Base-by-base conservation (phyloP, 176 grass and related monocot genomes). In the Zizania latifolia region DNA sequence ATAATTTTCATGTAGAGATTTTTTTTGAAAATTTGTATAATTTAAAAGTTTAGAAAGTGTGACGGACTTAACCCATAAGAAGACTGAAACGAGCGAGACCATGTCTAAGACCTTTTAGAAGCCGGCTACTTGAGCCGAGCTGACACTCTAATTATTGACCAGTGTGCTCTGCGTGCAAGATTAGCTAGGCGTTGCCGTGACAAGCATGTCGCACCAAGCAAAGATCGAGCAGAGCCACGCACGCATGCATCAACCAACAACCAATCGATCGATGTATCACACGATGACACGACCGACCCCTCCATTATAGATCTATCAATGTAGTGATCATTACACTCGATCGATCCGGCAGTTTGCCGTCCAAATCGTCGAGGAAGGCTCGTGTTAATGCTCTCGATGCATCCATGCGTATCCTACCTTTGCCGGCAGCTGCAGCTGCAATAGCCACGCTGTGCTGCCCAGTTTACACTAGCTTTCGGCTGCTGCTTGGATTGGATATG, bases 331-430 rank as follows among this genome's bases (percentile, higher is more conserved):
- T n/a, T n/a, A n/a, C n/a, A n/a, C n/a, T n/a, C n/a, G n/a, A n/a
- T n/a, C n/a, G n/a, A n/a, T n/a, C n/a, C n/a, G 43, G 43, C 62
- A 35, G 81, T 58, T 75, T 51, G 24, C 8, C n/a, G 71, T 68
- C 22, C 65, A 58, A 66, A 66, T 83, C 71, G 41, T 13, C 19
- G 22, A 26, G 31, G 56, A 81, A 30, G 78, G 78, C 68, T n/a
- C n/a, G 12, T 64, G 33, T 81, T 81, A 72, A 81, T 80, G 65
- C 19, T n/a, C n/a, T n/a, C n/a, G n/a, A n/a, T n/a, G n/a, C n/a
- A n/a, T n/a, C n/a, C n/a, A n/a, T n/a, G n/a, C n/a, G n/a, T n/a
- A n/a, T n/a, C n/a, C n/a, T n/a, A n/a, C n/a, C n/a, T n/a, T n/a
- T n/a, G n/a, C n/a, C n/a, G n/a, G n/a, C n/a, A n/a, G n/a, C n/a